Percentiles rank a stretch among this genome's conserved stretches.
Evolutionary conservation across 1,139 yeast genomes (phyloP).

Genomic region (Debaryomyces fabryi): DNA sequence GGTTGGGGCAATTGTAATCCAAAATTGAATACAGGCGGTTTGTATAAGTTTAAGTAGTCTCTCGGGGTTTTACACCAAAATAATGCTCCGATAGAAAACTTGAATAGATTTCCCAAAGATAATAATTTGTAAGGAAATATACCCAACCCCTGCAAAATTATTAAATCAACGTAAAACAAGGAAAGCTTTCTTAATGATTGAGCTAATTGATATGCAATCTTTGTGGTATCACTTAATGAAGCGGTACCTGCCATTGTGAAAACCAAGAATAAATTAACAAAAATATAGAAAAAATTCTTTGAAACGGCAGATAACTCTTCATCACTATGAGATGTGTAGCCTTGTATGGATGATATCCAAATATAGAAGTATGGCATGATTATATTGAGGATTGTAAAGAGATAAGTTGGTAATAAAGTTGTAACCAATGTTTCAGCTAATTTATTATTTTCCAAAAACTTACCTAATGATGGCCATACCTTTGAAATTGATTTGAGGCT

Average conservation of each 20-base stretch:
- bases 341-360: constrained; percentile 69
- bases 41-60: constrained; percentile 47
- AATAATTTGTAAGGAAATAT: constrained; percentile 79
- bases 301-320: constrained; percentile 77
- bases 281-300: constrained; percentile 82
- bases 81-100: constrained; percentile 58
- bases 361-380: constrained; percentile 76
- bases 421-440: constrained; percentile 68
- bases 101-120: constrained; percentile 61
- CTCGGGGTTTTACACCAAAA: constrained; percentile 60
- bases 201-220: constrained; percentile 78
- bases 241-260: constrained; percentile 84
- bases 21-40: constrained; percentile 66
- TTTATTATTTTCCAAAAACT: constrained; percentile 56
- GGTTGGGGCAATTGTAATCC: constrained; percentile 71
- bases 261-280: constrained; percentile 81
- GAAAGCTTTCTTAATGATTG: constrained; percentile 70
- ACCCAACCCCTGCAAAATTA: constrained; percentile 80
- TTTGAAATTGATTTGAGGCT: constrained; percentile 68
- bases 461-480: constrained; percentile 74
- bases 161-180: constrained; percentile 79
- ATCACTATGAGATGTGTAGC: constrained; percentile 77
- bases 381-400: constrained; percentile 73
- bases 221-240: constrained; percentile 67
- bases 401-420: constrained; percentile 75